phyloP scores from a whole-genome alignment of 352 stramenopile genomes.

The Pythium brachiatum region DNA sequence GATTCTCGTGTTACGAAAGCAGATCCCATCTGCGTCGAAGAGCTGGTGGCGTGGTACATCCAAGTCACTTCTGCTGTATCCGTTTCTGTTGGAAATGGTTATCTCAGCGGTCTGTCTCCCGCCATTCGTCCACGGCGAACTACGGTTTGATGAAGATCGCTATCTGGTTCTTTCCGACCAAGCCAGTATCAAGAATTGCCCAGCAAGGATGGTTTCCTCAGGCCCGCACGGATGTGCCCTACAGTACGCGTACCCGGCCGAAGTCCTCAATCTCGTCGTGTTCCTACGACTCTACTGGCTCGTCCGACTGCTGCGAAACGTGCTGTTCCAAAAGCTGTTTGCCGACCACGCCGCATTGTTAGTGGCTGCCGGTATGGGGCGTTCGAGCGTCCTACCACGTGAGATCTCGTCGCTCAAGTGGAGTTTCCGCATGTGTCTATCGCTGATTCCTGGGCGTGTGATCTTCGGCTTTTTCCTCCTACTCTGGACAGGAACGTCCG shows the following conservation, averaged over 20 bases:
- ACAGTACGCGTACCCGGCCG: constrained; percentile 50
- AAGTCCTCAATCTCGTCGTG: constrained; percentile 63
- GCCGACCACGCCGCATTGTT: constrained; percentile 25
- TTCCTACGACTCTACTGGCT: constrained; percentile 63
- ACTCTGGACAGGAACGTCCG: constrained; percentile 47
- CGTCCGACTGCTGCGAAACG: constrained; percentile 50
- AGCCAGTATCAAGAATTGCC: neutral
- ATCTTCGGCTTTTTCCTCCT: constrained; percentile 44
- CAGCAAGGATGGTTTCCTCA: constrained; percentile 8
- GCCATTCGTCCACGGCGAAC: constrained; percentile 43
- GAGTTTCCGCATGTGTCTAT: constrained; percentile 54
- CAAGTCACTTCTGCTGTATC: constrained; percentile 31
- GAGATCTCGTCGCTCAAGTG: constrained; percentile 48
- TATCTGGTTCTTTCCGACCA: constrained; percentile 22
- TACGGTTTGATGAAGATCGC: constrained; percentile 46
- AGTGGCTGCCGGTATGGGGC: constrained; percentile 24
- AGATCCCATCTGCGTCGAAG: constrained; percentile 28
- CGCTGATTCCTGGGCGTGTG: constrained; percentile 35
- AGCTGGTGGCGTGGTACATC: constrained; percentile 25
- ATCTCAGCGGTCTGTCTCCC: constrained; percentile 42
- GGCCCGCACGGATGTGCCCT: constrained; percentile 33
- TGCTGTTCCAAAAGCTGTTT: constrained; percentile 37
- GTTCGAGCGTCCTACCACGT: constrained; percentile 21
- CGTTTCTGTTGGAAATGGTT: constrained; percentile 44
- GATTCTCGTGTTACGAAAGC: constrained; percentile 49